Evolutionary conservation across 768 basidiomycete genomes (phyloP).

Genomic region (Agrocybe pediades): DNA sequence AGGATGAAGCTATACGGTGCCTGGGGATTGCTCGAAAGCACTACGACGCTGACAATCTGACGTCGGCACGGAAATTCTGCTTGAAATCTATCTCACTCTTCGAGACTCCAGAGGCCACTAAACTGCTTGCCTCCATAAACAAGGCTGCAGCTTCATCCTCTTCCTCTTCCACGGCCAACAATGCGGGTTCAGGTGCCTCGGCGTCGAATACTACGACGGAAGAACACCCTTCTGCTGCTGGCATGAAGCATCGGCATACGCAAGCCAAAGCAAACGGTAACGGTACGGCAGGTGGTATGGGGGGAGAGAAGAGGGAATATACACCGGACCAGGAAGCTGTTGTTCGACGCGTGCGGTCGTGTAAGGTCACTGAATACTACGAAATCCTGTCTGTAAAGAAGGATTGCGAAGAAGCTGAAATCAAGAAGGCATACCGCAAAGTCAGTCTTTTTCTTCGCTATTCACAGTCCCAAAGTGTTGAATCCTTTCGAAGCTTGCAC

Average conservation of each 20-base stretch:
- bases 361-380: conserved; percentile 91
- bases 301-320: conserved; percentile 80
- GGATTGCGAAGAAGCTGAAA: conserved; percentile 80
- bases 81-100: conserved; percentile 86
- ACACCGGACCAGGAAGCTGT: conserved; percentile 81
- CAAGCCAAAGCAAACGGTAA: conserved; percentile 33
- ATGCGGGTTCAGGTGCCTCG: conserved; percentile 40
- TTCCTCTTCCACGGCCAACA: conserved; percentile 42
- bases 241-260: conserved; percentile 63
- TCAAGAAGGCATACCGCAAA: conserved; percentile 97
- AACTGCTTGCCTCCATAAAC: conserved; percentile 69
- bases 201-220: conserved; percentile 51
- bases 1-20: conserved; percentile 85
- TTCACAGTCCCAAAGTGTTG: neutral
- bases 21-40: conserved; percentile 79
- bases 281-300: conserved; percentile 63
- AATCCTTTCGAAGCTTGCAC: conserved; percentile 60
- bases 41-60: conserved; percentile 66
- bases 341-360: conserved; percentile 83
- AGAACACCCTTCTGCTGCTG: conserved; percentile 73
- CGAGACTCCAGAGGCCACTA: conserved; percentile 72
- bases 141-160: conserved; percentile 47
- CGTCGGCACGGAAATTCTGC: conserved; percentile 86
- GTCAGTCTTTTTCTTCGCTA: conserved; percentile 38
- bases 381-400: conserved; percentile 82